These are phyloP conservation scores for Emmonsiellopsis sp. DNA, from an alignment of 2,329 filamentous ascomycete species.

Conservation along the genomic window DNA sequence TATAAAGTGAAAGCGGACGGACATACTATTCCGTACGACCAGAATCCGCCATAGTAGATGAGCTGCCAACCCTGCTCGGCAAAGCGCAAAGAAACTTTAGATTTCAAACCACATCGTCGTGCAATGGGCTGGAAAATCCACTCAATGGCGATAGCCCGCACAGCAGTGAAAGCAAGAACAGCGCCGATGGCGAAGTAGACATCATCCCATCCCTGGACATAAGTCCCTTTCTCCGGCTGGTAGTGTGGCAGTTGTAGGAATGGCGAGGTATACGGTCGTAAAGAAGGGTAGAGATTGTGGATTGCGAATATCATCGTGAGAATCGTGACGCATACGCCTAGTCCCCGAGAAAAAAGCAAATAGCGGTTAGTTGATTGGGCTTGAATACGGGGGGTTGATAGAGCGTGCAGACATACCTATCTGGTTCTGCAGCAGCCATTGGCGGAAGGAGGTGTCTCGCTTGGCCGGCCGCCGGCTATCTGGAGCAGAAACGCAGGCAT, in stretches of 20 bases:
- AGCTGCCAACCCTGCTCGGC: constrained; percentile 91
- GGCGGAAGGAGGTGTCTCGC: constrained; percentile 31
- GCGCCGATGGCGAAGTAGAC: constrained; percentile 66
- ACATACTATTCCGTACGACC: constrained; percentile 72
- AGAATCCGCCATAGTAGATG: constrained; percentile 73
- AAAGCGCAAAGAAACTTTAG: constrained; percentile 73
- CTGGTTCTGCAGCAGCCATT: constrained; percentile 69
- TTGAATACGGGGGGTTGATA: not conserved
- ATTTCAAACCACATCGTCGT: constrained; percentile 60
- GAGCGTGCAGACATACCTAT: constrained; percentile 50
- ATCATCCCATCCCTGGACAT: constrained; percentile 72
- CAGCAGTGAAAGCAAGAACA: constrained; percentile 75
- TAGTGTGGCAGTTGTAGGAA: constrained; percentile 85
- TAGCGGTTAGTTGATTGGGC: too few relatives aligned
- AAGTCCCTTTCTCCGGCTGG: constrained; percentile 57
- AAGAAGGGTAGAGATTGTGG: constrained; percentile 72
- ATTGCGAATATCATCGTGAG: constrained; percentile 72
- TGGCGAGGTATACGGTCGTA: constrained; percentile 68
- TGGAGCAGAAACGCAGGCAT: constrained; percentile 30
- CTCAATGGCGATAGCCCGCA: constrained; percentile 78
- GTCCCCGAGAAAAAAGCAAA: not conserved
- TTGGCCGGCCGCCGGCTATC: constrained; percentile 21
- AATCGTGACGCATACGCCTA: constrained; percentile 77
- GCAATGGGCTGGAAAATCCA: constrained; percentile 75
- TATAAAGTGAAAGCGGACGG: constrained; percentile 1